Evolutionary conservation across 2,329 filamentous ascomycete species (phyloP).

Genomic region (Aureobasidium sp.): DNA sequence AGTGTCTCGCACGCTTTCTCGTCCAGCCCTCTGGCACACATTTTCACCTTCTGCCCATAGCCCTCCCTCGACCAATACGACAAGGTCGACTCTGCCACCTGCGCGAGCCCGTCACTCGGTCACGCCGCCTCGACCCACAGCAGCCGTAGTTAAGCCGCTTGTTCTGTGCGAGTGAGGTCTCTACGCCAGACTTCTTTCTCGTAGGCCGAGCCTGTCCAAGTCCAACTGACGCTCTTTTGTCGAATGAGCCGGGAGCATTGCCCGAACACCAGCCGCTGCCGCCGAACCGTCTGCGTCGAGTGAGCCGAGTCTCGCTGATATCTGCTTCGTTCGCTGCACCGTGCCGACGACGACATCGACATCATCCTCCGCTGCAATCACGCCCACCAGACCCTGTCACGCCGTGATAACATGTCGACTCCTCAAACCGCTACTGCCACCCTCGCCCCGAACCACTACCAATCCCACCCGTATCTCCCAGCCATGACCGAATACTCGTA

Average conservation of each 20-base stretch:
- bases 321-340: neutral
- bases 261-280: neutral
- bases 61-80: neutral
- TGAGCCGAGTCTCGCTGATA: neutral
- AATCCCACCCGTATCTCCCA: conserved; percentile 33
- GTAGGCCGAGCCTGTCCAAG: neutral
- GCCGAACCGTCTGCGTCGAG: neutral
- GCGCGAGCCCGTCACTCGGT: neutral
- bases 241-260: neutral
- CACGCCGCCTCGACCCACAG: neutral
- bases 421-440: conserved; percentile 36
- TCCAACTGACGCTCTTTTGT: neutral
- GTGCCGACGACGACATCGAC: neutral
- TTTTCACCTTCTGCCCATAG: neutral
- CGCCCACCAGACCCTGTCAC: neutral
- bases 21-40: neutral
- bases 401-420: conserved; percentile 29
- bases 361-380: neutral
- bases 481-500: conserved; percentile 17
- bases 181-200: neutral
- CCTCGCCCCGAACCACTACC: conserved; percentile 26
- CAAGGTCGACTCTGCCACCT: neutral
- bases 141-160: conserved; percentile 3
- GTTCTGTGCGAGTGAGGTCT: conserved; percentile 7
- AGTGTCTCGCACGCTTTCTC: neutral